These are phyloP conservation scores for Penicillium verhagenii DNA, from an alignment of 495 filamentous ascomycete genomes.

Conservation along the genomic window DNA sequence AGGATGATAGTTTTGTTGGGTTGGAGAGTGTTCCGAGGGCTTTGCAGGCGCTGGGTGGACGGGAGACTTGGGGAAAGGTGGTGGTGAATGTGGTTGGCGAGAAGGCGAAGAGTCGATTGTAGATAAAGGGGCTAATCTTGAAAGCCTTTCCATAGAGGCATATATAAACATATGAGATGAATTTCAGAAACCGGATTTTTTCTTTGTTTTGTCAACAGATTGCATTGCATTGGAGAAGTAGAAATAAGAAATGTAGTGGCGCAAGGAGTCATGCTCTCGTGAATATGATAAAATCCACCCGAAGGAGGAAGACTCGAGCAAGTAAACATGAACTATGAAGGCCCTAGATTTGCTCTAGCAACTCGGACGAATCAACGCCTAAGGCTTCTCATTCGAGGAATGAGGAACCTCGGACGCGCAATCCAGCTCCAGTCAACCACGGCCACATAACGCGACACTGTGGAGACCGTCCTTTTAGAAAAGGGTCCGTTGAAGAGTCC, in stretches of 20 bases:
- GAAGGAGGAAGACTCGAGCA: slow-evolving; percentile 28
- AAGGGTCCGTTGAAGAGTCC: slow-evolving; percentile 36
- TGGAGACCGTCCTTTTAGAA: slow-evolving; percentile 44
- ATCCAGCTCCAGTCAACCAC: slow-evolving; percentile 49
- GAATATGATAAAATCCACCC: slow-evolving; percentile 16
- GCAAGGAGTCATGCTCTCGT: slow-evolving; percentile 56
- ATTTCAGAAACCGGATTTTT: too few species aligned
- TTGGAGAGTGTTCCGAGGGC: slow-evolving; percentile 77
- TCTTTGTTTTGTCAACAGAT: too few species aligned
- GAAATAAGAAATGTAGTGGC: slow-evolving; percentile 38
- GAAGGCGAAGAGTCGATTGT: slow-evolving; percentile 45
- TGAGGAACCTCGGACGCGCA: slow-evolving; percentile 24
- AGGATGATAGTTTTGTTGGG: slow-evolving; percentile 76
- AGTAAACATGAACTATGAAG: slow-evolving; percentile 54
- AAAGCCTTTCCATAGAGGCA: neutral
- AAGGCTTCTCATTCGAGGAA: neutral
- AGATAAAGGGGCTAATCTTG: neutral
- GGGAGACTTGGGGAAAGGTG: slow-evolving; percentile 95
- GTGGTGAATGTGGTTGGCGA: slow-evolving; percentile 81
- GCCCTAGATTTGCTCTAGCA: slow-evolving; percentile 47
- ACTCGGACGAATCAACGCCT: slow-evolving; percentile 21
- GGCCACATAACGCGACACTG: slow-evolving; percentile 47
- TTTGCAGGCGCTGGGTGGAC: slow-evolving; percentile 68
- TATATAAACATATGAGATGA: neutral
- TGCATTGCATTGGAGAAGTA: neutral